Percentiles rank a stretch among this genome's conserved stretches.
Conservation (phyloP, 192 early-diverging fungal genomes). For the Helicostylum pulchrum region DNA sequence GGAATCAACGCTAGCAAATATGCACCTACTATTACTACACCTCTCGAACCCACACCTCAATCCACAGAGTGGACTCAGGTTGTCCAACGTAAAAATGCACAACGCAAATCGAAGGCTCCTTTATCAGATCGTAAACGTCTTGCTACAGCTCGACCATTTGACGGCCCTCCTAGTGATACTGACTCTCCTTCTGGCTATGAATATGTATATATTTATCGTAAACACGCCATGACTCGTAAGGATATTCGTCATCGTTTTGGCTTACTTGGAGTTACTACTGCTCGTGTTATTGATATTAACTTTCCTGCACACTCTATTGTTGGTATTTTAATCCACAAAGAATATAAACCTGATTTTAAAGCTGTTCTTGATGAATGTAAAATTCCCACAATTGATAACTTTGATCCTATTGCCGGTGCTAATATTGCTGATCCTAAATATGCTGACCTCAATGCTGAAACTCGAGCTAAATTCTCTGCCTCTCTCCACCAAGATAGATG, state of each 20-base stretch:
- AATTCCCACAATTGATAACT: background rate
- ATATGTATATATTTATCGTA: background rate
- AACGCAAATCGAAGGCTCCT: too few relatives aligned
- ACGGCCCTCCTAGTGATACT: background rate
- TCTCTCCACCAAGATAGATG: background rate
- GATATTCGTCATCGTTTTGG: background rate
- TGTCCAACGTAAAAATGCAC: too few relatives aligned
- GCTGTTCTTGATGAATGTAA: background rate
- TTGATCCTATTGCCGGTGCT: slow-evolving; percentile 11
- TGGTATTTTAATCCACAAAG: slow-evolving; percentile 13
- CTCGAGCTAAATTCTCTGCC: background rate
- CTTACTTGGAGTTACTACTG: background rate
- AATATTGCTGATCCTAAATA: slow-evolving; percentile 19
- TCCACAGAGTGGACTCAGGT: too few relatives aligned
- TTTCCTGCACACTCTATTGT: slow-evolving; percentile 10
- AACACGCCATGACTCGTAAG: background rate
- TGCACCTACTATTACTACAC: too few relatives aligned
- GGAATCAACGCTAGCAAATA: too few relatives aligned
- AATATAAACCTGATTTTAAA: background rate
- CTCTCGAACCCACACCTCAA: too few relatives aligned
- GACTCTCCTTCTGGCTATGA: background rate
- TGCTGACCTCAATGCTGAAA: background rate
- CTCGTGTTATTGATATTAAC: slow-evolving; percentile 15
- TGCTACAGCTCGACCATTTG: background rate
- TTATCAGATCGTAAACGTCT: too few relatives aligned